Conservation (phyloP, 768 basidiomycete species). For the Auriculariales sp. region DNA sequence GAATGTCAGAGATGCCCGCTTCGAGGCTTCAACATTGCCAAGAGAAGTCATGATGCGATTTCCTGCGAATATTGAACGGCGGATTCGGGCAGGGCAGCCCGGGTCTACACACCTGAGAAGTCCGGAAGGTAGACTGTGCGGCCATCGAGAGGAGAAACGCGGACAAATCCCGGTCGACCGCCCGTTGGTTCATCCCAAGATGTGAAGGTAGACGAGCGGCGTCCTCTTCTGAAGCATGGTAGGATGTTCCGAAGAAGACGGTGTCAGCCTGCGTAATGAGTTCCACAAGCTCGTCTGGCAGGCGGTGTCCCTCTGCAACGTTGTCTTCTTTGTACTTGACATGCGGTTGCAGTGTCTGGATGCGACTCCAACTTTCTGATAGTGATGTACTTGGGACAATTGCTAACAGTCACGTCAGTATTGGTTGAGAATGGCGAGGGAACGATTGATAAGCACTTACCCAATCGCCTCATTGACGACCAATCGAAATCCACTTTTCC, state of each 20-base stretch:
- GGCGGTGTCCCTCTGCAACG: too few relatives aligned
- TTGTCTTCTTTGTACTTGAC: too few relatives aligned
- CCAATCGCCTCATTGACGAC: slow-evolving; percentile 43
- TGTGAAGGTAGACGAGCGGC: too few relatives aligned
- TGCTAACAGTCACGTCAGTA: too few relatives aligned
- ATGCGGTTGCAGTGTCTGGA: slow-evolving; percentile 22
- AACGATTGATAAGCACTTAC: slow-evolving; percentile 20
- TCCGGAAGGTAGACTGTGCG: slow-evolving; percentile 45
- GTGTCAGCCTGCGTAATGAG: too few relatives aligned
- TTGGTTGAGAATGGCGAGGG: background rate
- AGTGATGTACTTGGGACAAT: slow-evolving; percentile 60
- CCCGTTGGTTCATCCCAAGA: slow-evolving; percentile 52
- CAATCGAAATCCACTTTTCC: slow-evolving; percentile 23
- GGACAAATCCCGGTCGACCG: slow-evolving; percentile 45
- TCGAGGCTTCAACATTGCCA: slow-evolving; percentile 44
- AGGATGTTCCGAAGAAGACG: slow-evolving; percentile 39
- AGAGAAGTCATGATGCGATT: slow-evolving; percentile 51
- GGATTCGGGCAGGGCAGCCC: too few relatives aligned
- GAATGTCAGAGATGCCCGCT: slow-evolving; percentile 43
- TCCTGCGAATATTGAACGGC: too few relatives aligned
- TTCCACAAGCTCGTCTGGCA: too few relatives aligned
- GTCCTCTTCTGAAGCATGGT: slow-evolving; percentile 26
- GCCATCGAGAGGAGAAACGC: slow-evolving; percentile 44
- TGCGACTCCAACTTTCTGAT: slow-evolving; percentile 35
- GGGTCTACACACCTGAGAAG: too few relatives aligned